Base-by-base conservation (phyloP, 2,329 filamentous ascomycete species). In the Colletotrichum trifolii region DNA sequence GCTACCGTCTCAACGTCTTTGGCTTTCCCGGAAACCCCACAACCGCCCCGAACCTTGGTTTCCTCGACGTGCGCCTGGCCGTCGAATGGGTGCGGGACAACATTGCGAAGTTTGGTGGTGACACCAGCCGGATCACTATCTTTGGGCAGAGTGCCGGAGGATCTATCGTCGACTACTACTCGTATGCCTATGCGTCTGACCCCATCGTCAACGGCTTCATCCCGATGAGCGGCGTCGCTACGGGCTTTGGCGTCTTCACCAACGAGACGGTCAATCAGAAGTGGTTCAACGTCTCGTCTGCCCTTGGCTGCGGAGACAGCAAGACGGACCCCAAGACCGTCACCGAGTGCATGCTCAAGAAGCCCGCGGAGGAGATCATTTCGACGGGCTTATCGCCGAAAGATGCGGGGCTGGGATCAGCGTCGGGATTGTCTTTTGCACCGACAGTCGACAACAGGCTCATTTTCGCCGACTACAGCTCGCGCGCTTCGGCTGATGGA, bases 191-290 rank as follows among this genome's bases (percentile, higher is more conserved):
- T 81, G 60, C 69, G 3, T 63, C 81, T 0, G 81, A 86, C 54
- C 82, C 84, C 5, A 86, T 86, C 34, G 77, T 79, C 33, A 72
- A 76, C 12, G 82, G 77, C 4, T 74, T 84, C 17, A 82, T 86
- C 61, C 73, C 79, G 5, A 75, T 79, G 13, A 84, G 83, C 47
- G 83, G 76, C 12, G 45, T 53, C 8, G 61, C 62, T 12, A 73
- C 67, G 15, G 56, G 58, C 25, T 48, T 47, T n/a, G 66, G 66
- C n/a, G 68, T 74, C 42, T 76, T 77, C 47, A 68, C 66, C 38
- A 53, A 69, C 34, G 46, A 66, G 17, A 67, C 64, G 4, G 42
- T 53, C 4, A 59, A 60, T 34, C 13, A 17, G 1, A 67, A 54
- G 33, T 67, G 64, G 64, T 52, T 66, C 70, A 71, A 65, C 17